Percentiles rank a stretch among this genome's conserved stretches.
These are phyloP conservation scores for Cercophora samala DNA, from an alignment of 495 filamentous ascomycete species.

Conservation along the genomic window DNA sequence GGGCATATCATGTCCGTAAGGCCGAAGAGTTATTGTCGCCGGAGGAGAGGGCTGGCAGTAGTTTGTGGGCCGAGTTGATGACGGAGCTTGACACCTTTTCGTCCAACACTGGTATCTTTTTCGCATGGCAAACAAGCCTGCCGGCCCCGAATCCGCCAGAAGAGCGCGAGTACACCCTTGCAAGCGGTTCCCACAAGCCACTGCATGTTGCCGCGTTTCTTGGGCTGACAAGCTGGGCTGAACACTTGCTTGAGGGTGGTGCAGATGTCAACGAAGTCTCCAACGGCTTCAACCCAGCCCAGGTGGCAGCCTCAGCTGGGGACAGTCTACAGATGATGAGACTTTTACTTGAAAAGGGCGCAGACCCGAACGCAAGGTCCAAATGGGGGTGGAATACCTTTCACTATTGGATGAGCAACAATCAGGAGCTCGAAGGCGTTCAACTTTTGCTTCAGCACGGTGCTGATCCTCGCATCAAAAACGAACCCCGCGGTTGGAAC, in stretches of 20 bases:
- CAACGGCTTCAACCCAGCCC: constrained; percentile 40
- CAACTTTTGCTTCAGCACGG: constrained; percentile 16
- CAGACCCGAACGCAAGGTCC: constrained; percentile 40
- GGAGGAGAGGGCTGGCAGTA: constrained; percentile 20
- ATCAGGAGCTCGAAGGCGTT: background rate
- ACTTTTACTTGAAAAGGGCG: constrained; percentile 47
- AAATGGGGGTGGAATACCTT: background rate
- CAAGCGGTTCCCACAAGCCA: constrained; percentile 8
- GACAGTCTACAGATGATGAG: constrained; percentile 42
- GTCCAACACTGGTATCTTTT: constrained; percentile 13
- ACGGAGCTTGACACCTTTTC: constrained; percentile 26
- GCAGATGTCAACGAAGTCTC: constrained; percentile 19
- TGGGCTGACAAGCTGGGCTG: constrained; percentile 18
- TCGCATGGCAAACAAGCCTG: constrained; percentile 21
- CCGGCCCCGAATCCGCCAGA: background rate
- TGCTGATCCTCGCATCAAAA: constrained; percentile 3
- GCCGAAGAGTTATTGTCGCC: constrained; percentile 22
- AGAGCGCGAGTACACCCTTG: constrained; percentile 1
- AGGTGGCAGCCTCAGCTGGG: constrained; percentile 50
- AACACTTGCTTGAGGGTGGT: constrained; percentile 19
- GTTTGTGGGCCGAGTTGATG: constrained; percentile 21
- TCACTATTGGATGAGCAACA: constrained; percentile 1
- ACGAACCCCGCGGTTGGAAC: background rate
- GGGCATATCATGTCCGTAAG: constrained; percentile 22
- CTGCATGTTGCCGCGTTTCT: constrained; percentile 23